Evolutionary conservation across 225 moss, liverwort and hornwort genomes (phyloP).

Genomic region (Straminergon stramineum): DNA sequence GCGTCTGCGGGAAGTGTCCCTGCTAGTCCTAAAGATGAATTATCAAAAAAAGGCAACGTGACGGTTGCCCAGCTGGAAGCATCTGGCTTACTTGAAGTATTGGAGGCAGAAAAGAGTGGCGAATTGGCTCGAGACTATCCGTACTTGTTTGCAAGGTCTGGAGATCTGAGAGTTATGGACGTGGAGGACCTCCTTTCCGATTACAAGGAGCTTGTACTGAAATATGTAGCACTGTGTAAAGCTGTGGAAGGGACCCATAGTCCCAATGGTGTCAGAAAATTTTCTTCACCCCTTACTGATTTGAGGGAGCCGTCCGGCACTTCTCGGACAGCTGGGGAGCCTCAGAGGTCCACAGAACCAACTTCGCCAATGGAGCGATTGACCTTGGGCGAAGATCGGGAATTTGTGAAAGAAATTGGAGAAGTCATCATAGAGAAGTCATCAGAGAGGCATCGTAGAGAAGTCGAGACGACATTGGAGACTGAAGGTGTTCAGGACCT

Average conservation of each 20-base stretch:
- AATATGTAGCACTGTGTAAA: conserved; percentile 73
- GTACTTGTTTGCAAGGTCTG: conserved; percentile 82
- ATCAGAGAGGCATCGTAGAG: background rate
- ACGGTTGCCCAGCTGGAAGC: conserved; percentile 63
- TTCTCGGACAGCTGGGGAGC: background rate
- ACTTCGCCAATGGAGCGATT: conserved; percentile 11
- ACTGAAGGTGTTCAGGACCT: conserved; percentile 22
- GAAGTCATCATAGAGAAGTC: background rate
- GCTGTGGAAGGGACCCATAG: conserved; percentile 48
- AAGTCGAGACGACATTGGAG: conserved; percentile 11
- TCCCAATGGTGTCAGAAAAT: conserved; percentile 6
- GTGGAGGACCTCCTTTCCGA: conserved; percentile 69
- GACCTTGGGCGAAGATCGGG: conserved; percentile 12
- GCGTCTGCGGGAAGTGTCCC: conserved; percentile 14
- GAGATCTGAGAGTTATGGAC: conserved; percentile 85
- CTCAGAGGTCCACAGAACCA: conserved; percentile 7
- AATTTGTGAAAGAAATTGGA: conserved; percentile 12
- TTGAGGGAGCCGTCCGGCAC: conserved; percentile 17
- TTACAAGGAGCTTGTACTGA: conserved; percentile 92
- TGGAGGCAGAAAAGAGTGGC: conserved; percentile 75
- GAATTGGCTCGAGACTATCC: conserved; percentile 73
- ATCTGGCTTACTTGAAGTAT: conserved; percentile 42
- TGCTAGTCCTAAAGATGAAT: conserved; percentile 18
- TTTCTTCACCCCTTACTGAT: conserved; percentile 20
- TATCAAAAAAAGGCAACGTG: background rate